These are phyloP conservation scores for Cutaneotrichosporon arboriforme DNA, from an alignment of 1,284 basidiomycete species.

Conservation along the genomic window DNA sequence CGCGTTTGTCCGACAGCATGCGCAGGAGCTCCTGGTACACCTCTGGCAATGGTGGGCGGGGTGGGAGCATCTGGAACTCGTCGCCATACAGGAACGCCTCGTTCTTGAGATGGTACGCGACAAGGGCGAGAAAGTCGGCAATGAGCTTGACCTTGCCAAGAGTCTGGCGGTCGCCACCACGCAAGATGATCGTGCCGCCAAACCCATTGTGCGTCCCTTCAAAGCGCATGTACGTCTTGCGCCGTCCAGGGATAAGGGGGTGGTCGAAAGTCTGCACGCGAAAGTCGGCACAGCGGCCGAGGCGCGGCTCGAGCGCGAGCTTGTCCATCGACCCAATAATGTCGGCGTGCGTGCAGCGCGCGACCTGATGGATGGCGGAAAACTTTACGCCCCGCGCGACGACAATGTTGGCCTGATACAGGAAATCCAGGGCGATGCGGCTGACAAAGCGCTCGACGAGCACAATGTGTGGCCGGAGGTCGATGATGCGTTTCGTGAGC, in stretches of 20 bases:
- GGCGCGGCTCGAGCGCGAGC: conserved; percentile 77
- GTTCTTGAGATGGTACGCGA: conserved; percentile 78
- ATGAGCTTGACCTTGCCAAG: conserved; percentile 85
- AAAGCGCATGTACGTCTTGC: conserved; percentile 97
- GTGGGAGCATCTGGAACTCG: conserved; percentile 74
- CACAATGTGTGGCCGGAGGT: conserved; percentile 85
- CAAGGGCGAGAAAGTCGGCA: conserved; percentile 82
- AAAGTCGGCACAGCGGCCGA: conserved; percentile 86
- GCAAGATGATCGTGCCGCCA: conserved; percentile 87
- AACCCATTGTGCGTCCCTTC: conserved; percentile 87
- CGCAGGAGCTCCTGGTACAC: conserved; percentile 37
- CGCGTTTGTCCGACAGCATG: conserved; percentile 18
- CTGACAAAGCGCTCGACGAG: conserved; percentile 90
- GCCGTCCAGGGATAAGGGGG: conserved; percentile 75
- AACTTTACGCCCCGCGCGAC: conserved; percentile 87
- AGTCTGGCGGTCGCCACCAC: conserved; percentile 77
- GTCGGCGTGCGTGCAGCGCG: conserved; percentile 91
- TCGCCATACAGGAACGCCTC: conserved; percentile 95
- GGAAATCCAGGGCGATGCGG: conserved; percentile 81
- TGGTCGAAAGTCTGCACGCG: conserved; percentile 92
- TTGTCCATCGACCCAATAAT: conserved; percentile 94
- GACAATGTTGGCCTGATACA: conserved; percentile 78
- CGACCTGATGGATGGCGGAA: conserved; percentile 78
- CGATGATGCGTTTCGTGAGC: conserved; percentile 80
- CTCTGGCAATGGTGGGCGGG: conserved; percentile 27